These are phyloP conservation scores for Termitomyces sp. DNA, from an alignment of 1,284 basidiomycete genomes.

Conservation along the genomic window DNA sequence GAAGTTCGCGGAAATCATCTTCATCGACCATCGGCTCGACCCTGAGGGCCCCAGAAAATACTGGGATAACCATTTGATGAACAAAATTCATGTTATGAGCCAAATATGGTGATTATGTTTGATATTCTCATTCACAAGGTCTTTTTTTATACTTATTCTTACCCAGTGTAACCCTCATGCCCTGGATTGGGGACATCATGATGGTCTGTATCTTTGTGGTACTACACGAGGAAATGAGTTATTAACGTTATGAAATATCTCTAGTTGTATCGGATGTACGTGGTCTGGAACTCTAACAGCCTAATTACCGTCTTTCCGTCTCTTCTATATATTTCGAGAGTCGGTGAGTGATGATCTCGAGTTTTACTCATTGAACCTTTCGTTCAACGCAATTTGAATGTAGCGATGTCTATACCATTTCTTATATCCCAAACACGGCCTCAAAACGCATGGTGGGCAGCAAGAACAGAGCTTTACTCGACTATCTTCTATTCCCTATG, in stretches of 20 bases:
- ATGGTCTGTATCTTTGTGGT: conserved; percentile 21
- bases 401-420: conserved; percentile 32
- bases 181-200: conserved; percentile 30
- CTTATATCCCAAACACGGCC: conserved; percentile 24
- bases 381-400: background rate
- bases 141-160: background rate
- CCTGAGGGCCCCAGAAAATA: conserved; percentile 16
- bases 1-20: conserved; percentile 26
- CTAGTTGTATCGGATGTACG: conserved; percentile 31
- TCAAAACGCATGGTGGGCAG: conserved; percentile 10
- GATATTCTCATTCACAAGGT: background rate
- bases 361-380: background rate
- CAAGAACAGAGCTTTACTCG: conserved; percentile 18
- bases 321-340: conserved; percentile 25
- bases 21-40: conserved; percentile 20
- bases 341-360: conserved; percentile 22
- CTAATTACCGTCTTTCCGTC: conserved; percentile 23
- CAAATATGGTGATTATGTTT: conserved; percentile 22
- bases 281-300: conserved; percentile 29
- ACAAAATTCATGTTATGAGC: conserved; percentile 27
- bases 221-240: background rate
- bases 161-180: conserved; percentile 24
- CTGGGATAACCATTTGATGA: conserved; percentile 12
- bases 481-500: conserved; percentile 26
- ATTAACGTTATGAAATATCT: background rate